These are phyloP conservation scores for Leishmania guyanensis DNA, from an alignment of 208 protist genomes.

Conservation along the genomic window DNA sequence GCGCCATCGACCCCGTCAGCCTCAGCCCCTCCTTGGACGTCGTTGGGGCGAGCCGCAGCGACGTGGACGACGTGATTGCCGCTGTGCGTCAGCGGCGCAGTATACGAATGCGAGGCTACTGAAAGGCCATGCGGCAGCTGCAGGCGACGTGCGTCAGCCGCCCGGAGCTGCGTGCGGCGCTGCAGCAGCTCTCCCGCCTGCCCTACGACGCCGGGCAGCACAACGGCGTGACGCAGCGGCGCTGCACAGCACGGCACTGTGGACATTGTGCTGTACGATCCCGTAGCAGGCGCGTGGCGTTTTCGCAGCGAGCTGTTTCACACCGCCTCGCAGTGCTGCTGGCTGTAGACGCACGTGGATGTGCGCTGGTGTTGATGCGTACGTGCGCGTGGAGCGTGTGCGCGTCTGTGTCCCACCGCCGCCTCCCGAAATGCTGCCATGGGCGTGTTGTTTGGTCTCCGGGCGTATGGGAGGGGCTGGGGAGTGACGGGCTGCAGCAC, in stretches of 20 bases:
- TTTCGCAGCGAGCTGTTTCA: conserved; percentile 80
- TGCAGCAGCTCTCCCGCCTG: too few species aligned
- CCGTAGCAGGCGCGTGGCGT: conserved; percentile 71
- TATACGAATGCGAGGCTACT: conserved; percentile 26
- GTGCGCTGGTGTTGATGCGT: neutral
- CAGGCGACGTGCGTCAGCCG: too few species aligned
- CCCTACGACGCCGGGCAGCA: conserved; percentile 53
- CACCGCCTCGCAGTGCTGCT: conserved; percentile 69
- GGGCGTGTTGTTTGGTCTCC: too few species aligned
- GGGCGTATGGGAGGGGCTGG: neutral
- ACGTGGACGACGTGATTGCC: conserved; percentile 8
- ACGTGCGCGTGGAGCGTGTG: too few species aligned
- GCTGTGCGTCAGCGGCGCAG: conserved; percentile 57
- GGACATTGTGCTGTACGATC: conserved; percentile 83
- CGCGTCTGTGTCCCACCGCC: too few species aligned
- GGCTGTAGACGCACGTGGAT: conserved; percentile 18
- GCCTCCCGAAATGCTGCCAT: too few species aligned
- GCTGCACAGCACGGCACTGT: conserved; percentile 51
- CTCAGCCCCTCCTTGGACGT: too few species aligned
- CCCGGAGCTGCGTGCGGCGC: too few species aligned
- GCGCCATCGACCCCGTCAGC: too few species aligned
- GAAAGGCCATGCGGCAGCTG: too few species aligned
- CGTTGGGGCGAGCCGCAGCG: too few species aligned
- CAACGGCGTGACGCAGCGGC: conserved; percentile 38
- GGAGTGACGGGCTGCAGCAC: neutral